Conservation (phyloP, 176 grass and related monocot species). For the Ampelocalamus luodianensis region DNA sequence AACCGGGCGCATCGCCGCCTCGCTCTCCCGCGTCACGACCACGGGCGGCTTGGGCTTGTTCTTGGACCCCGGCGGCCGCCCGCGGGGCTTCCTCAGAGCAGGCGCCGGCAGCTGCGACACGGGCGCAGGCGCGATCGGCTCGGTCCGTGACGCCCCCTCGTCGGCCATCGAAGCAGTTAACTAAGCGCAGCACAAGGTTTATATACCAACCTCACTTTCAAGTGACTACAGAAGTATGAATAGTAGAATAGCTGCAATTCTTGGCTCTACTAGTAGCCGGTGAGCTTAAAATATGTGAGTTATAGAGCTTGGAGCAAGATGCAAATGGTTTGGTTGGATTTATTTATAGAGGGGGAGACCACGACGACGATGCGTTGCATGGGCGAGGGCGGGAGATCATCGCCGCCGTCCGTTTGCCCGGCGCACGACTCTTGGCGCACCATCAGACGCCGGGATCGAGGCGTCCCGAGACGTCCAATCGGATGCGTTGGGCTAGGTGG, state of each 20-base stretch:
- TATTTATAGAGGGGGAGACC: conserved; percentile 24
- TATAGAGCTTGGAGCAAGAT: too few species aligned
- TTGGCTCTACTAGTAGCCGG: conserved; percentile 7
- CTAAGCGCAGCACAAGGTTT: background rate
- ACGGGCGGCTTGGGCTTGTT: conserved; percentile 88
- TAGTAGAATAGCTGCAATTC: conserved; percentile 28
- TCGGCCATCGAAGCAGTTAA: background rate
- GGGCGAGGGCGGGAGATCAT: background rate
- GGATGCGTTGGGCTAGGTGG: background rate
- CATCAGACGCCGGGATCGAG: background rate
- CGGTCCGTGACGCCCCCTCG: background rate
- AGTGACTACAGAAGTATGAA: background rate
- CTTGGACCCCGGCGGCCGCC: conserved; percentile 76
- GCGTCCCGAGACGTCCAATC: conserved; percentile 36
- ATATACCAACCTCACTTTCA: background rate
- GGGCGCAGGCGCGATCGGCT: background rate
- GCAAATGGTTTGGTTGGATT: background rate
- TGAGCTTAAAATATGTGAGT: conserved; percentile 26
- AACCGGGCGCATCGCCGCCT: conserved; percentile 63
- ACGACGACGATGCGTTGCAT: background rate
- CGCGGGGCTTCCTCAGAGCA: conserved; percentile 51
- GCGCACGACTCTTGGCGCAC: background rate
- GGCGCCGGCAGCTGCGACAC: background rate
- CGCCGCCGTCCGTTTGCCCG: background rate
- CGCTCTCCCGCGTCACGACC: conserved; percentile 67